Percentiles rank a stretch among this genome's conserved stretches.
These are phyloP conservation scores for Psidium guajava DNA, from an alignment of 345 rosid species.

Conservation along the genomic window DNA sequence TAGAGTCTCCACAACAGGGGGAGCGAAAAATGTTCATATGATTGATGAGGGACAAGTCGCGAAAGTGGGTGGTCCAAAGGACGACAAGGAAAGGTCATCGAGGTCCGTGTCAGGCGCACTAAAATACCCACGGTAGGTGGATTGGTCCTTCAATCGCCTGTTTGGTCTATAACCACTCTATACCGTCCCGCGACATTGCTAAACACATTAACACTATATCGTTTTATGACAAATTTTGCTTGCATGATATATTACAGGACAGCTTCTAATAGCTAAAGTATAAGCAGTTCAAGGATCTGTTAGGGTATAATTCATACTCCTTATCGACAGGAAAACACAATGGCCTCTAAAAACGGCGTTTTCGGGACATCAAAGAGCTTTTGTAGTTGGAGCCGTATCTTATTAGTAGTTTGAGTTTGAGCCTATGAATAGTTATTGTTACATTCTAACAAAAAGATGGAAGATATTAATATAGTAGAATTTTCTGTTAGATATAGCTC, in stretches of 20 bases:
- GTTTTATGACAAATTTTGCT: background rate
- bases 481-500: no score
- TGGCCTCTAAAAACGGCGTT: no score
- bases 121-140: background rate
- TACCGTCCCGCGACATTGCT: background rate
- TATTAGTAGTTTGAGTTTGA: no score
- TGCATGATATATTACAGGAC: background rate
- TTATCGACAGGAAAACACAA: no score
- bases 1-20: background rate
- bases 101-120: background rate
- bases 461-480: no score
- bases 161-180: background rate
- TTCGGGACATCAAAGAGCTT: no score
- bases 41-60: background rate
- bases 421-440: no score
- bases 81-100: background rate
- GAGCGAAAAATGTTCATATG: background rate
- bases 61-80: background rate
- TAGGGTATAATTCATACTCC: no score
- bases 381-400: no score
- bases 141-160: background rate
- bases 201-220: background rate
- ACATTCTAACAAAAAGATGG: no score
- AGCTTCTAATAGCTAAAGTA: background rate
- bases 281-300: background rate